phyloP scores from a whole-genome alignment of 345 rosid species.

The Ceriops decandra region DNA sequence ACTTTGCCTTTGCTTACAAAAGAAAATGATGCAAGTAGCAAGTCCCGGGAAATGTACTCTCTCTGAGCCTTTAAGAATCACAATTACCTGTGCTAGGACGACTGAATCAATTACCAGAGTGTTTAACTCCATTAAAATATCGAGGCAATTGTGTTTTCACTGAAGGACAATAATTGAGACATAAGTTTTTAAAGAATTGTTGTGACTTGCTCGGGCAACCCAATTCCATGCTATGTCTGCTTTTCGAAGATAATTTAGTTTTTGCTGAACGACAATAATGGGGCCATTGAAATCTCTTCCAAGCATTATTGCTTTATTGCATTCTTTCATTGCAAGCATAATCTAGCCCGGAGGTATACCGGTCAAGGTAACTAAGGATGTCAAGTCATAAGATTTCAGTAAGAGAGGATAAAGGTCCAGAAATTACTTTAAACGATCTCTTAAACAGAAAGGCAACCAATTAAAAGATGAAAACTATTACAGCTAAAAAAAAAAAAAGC shows the following conservation, averaged over 20 bases:
- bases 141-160: constrained; percentile 10
- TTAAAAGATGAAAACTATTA: too few species aligned
- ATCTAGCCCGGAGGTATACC: neutral
- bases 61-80: neutral
- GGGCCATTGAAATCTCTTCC: constrained; percentile 3
- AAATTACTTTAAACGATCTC: too few species aligned
- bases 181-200: neutral
- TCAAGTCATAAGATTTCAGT: too few species aligned
- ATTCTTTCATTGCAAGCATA: neutral
- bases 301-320: neutral
- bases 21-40: neutral
- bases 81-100: neutral
- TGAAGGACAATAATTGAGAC: constrained; percentile 17
- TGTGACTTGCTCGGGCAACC: neutral
- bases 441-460: too few species aligned
- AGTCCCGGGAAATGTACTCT: constrained; percentile 9
- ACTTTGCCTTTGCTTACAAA: neutral
- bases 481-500: too few species aligned
- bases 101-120: neutral
- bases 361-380: too few species aligned
- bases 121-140: constrained; percentile 11
- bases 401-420: too few species aligned
- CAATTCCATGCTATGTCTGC: constrained; percentile 1
- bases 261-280: constrained; percentile 12
- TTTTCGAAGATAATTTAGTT: constrained; percentile 10